phyloP scores from a whole-genome alignment of 306 rosid genomes.

The Trifolium repens region DNA sequence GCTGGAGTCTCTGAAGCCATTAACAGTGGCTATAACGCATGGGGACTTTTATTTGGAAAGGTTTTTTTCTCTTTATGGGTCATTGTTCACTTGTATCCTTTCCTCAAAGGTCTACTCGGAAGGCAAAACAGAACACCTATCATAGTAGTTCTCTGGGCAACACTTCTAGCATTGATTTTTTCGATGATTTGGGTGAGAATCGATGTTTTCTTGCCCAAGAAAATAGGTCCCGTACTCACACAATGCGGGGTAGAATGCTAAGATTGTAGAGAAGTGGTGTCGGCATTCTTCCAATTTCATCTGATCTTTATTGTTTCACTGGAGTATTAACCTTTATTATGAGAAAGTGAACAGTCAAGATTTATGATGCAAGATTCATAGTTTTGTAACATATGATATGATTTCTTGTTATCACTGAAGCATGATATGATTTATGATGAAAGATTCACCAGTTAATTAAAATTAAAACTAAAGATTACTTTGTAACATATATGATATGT shows the following conservation, averaged over 20 bases:
- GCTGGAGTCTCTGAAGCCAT: constrained; percentile 96
- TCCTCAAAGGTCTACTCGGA: constrained; percentile 95
- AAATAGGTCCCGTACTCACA: constrained; percentile 80
- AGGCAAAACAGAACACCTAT: constrained; percentile 93
- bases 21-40: constrained; percentile 85
- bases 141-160: constrained; percentile 87
- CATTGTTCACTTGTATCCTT: constrained; percentile 89
- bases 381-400: background rate
- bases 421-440: constrained; percentile 1
- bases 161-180: constrained; percentile 76
- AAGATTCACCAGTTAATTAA: constrained; percentile 1
- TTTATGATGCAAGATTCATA: constrained; percentile 25
- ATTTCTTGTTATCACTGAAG: constrained; percentile 1
- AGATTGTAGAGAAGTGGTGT: background rate
- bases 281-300: background rate
- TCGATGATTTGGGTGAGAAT: constrained; percentile 92
- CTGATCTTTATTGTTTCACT: background rate
- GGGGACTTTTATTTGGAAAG: constrained; percentile 93
- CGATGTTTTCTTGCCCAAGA: constrained; percentile 89
- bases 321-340: constrained; percentile 2
- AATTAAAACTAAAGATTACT: background rate
- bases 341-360: constrained; percentile 11
- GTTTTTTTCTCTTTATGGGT: constrained; percentile 93
- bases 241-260: constrained; percentile 93
- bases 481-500: constrained; percentile 2